Base-by-base conservation (phyloP, 2,329 filamentous ascomycete genomes). In the Lachnellula cervina region DNA sequence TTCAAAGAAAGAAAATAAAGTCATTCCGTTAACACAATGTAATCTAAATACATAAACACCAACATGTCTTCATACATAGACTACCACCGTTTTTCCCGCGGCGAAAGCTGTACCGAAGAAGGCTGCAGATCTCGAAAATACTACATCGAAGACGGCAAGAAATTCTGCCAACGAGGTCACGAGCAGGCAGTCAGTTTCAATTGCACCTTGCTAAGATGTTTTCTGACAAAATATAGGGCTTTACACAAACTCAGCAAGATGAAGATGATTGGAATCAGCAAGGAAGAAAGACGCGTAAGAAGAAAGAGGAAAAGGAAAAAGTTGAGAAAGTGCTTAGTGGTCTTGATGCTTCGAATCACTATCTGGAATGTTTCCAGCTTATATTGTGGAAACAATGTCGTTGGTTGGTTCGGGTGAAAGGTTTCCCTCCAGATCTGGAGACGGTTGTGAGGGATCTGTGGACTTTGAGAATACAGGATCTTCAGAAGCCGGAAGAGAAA, bases 381-480 rank as follows among this genome's bases (percentile, higher is more conserved):
- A 80, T 97, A 48, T 75, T 99, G 28, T 84, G 91, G 69, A 89
- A 88, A 67, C 93, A 97, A 74, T 74, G 90, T 16, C 73, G 82
- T 66, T 92, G 87, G 78, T 76, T 97, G 32, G 76, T 96, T 14
- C 74, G 81, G 21, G 75, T 78, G 5, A 84, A 85, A 68, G 80
- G 81, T 0, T 79, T 94, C 48, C 85, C 87, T 1, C 71, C 76
- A 4, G 87, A 96, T 64, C 77, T 97, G 13, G 90, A 96, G 76
- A 85, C 76, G 7, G 77, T 96, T 9, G 84, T 95, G 5, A 83
- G 85, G 56, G 91, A 96, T 68, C 79, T 99, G 14, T 99, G 94
- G 93, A 79, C 86, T 51, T 74, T 97, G 42, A 67, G 67, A 49
- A 37, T 66, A 8, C 57, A 60, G 25, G 44, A 54, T 17, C 47